phyloP scores from a whole-genome alignment of 2,329 filamentous ascomycete species.

The Massarina eburnea region DNA sequence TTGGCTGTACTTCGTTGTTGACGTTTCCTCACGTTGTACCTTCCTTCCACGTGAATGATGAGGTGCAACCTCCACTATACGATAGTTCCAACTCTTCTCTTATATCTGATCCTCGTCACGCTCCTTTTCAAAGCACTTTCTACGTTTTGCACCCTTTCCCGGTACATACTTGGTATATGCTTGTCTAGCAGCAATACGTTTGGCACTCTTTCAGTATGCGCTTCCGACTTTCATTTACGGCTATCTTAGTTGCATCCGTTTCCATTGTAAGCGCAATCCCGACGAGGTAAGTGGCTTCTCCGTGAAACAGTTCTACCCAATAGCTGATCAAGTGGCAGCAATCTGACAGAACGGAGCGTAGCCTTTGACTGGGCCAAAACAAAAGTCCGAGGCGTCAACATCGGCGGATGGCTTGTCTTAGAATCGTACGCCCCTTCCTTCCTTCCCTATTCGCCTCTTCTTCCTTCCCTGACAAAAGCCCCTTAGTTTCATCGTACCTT shows the following conservation, averaged over 20 bases:
- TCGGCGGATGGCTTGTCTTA: constrained; percentile 39
- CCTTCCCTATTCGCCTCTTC: no score
- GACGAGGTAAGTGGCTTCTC: constrained; percentile 13
- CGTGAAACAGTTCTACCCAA: not conserved
- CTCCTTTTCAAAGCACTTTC: not conserved
- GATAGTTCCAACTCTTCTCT: not conserved
- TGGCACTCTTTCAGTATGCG: constrained; percentile 11
- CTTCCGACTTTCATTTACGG: constrained; percentile 6
- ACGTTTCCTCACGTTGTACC: not conserved
- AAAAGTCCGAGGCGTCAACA: constrained; percentile 42
- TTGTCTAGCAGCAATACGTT: not conserved
- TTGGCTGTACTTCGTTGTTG: no score
- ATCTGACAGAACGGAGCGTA: constrained; percentile 15
- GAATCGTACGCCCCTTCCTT: constrained; percentile 27
- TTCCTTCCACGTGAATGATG: not conserved
- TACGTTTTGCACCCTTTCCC: not conserved
- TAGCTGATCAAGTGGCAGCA: not conserved
- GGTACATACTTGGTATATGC: not conserved
- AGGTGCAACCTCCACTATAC: no score
- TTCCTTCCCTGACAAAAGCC: no score
- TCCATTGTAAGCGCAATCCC: constrained; percentile 18
- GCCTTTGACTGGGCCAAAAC: constrained; percentile 46
- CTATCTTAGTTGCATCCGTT: constrained; percentile 11
- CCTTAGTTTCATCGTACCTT: constrained; percentile 59
- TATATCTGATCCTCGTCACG: not conserved